A percentile compares a stretch with the other conserved stretches of the same genome.
phyloP scores from a whole-genome alignment of 441 rosid genomes.

The Cnidoscolus chayamansa region DNA sequence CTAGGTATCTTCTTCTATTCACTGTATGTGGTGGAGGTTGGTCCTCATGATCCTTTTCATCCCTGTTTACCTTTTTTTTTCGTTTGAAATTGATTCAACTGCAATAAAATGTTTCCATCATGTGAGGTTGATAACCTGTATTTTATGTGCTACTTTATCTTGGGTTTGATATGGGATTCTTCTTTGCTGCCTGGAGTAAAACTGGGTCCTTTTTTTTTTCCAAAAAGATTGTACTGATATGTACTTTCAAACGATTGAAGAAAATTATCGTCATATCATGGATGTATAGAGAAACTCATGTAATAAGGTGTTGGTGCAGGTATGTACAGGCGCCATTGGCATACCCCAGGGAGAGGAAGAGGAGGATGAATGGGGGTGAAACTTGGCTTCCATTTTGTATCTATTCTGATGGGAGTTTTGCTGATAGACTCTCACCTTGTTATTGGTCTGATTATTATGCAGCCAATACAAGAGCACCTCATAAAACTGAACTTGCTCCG shows the following conservation, averaged over 20 bases:
- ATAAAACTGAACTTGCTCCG: constrained; percentile 50
- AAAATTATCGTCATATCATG: not conserved
- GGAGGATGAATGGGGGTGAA: constrained; percentile 64
- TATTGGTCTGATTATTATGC: constrained; percentile 65
- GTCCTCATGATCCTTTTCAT: no score
- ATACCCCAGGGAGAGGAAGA: constrained; percentile 58
- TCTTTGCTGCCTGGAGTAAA: not conserved
- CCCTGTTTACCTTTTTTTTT: no score
- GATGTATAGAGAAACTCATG: not conserved
- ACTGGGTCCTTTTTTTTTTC: not conserved
- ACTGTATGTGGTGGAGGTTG: not conserved
- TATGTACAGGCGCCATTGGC: constrained; percentile 67
- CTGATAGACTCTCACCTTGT: constrained; percentile 44
- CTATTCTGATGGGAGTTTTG: constrained; percentile 38
- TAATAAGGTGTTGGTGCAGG: constrained; percentile 24
- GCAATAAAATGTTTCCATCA: not conserved
- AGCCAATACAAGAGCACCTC: constrained; percentile 44
- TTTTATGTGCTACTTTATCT: not conserved
- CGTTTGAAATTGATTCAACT: not conserved
- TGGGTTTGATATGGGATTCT: not conserved
- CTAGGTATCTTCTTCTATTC: not conserved
- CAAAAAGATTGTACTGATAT: not conserved
- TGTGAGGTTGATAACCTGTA: not conserved
- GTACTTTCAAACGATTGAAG: not conserved
- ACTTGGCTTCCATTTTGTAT: constrained; percentile 55